Percentiles rank a stretch among this genome's conserved stretches.
These are phyloP conservation scores for Helicostylum pulchrum DNA, from an alignment of 192 early-diverging fungal genomes.

Conservation along the genomic window DNA sequence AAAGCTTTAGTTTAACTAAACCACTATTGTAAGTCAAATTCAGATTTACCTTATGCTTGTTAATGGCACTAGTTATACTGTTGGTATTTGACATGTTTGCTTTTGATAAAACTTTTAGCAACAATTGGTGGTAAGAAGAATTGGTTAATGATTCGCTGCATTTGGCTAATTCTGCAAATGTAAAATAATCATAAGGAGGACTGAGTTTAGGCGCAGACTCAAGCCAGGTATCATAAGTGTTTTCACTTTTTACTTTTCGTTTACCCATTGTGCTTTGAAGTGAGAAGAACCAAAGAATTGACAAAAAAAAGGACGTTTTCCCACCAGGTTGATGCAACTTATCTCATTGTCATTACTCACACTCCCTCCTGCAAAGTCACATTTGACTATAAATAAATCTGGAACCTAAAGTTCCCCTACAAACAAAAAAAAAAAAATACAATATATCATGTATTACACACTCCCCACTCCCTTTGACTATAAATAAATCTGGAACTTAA, in stretches of 20 bases:
- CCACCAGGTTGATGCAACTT: too few relatives aligned
- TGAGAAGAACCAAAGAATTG: neutral
- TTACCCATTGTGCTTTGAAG: conserved; percentile 4
- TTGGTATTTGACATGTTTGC: conserved; percentile 10
- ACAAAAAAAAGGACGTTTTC: too few relatives aligned
- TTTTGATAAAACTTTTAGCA: conserved; percentile 8
- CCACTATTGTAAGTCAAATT: too few relatives aligned
- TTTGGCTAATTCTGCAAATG: conserved; percentile 12
- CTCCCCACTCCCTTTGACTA: too few relatives aligned
- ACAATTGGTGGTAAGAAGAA: conserved; percentile 4
- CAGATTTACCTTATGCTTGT: conserved; percentile 11
- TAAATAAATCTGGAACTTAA: too few relatives aligned
- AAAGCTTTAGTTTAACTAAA: too few relatives aligned
- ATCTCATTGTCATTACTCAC: too few relatives aligned
- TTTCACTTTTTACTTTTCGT: conserved; percentile 13
- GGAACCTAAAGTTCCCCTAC: too few relatives aligned
- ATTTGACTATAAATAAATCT: too few relatives aligned
- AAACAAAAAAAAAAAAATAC: too few relatives aligned
- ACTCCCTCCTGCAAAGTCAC: too few relatives aligned
- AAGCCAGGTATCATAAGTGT: conserved; percentile 4
- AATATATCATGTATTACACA: too few relatives aligned
- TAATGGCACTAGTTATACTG: conserved; percentile 10
- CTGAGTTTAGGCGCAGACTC: conserved; percentile 7
- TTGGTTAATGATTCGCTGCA: neutral
- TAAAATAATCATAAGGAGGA: conserved; percentile 5